Percentiles rank a stretch among this genome's conserved stretches.
phyloP scores from a whole-genome alignment of 2,329 filamentous ascomycete species.

The Juglanconis juglandina region DNA sequence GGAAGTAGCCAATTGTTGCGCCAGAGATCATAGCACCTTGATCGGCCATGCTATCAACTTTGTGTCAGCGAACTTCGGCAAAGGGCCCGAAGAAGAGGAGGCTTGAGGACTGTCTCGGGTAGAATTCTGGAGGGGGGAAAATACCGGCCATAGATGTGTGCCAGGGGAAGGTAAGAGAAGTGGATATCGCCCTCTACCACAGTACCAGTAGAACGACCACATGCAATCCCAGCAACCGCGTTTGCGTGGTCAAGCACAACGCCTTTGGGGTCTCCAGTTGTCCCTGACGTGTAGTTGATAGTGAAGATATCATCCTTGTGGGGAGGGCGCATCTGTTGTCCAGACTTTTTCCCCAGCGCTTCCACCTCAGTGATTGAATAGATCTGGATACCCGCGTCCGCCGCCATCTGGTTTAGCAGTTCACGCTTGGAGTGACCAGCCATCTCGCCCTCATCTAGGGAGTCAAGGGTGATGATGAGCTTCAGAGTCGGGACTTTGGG shows the following conservation, averaged over 20 bases:
- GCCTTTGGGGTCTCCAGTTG: slow-evolving; percentile 78
- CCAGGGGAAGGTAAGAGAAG: slow-evolving; percentile 86
- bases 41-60: slow-evolving; percentile 57
- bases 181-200: slow-evolving; percentile 56
- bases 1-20: slow-evolving; percentile 83
- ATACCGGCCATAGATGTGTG: slow-evolving; percentile 85
- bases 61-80: neutral
- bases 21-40: slow-evolving; percentile 70
- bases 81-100: too few species aligned
- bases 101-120: too few species aligned
- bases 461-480: slow-evolving; percentile 82
- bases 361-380: slow-evolving; percentile 80
- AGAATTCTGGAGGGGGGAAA: neutral
- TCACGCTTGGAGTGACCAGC: slow-evolving; percentile 74
- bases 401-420: slow-evolving; percentile 72
- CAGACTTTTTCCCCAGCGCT: slow-evolving; percentile 68
- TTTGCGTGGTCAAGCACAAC: slow-evolving; percentile 79
- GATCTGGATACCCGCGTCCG: slow-evolving; percentile 71
- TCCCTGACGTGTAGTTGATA: slow-evolving; percentile 88
- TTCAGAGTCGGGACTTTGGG: slow-evolving; percentile 77
- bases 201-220: slow-evolving; percentile 53
- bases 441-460: slow-evolving; percentile 75
- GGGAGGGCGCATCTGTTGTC: slow-evolving; percentile 69
- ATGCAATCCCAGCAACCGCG: slow-evolving; percentile 69
- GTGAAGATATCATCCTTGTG: slow-evolving; percentile 74